These are phyloP conservation scores for Podaxis carcinomalis DNA, from an alignment of 768 basidiomycete species.

Conservation along the genomic window DNA sequence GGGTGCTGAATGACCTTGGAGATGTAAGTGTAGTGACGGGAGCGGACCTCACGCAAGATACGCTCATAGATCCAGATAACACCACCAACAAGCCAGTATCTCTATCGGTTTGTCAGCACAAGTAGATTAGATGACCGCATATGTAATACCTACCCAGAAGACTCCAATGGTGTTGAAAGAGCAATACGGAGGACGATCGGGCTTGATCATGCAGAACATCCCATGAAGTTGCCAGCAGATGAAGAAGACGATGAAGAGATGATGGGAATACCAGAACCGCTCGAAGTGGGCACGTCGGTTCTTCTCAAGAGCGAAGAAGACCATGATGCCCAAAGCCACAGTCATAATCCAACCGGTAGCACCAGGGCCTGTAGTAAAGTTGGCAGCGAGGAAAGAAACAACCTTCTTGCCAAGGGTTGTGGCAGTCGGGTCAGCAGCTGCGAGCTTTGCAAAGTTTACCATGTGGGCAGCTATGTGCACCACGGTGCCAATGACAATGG, in stretches of 20 bases:
- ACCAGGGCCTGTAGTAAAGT: slow-evolving; percentile 81
- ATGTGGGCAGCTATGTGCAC: slow-evolving; percentile 85
- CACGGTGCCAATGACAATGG: slow-evolving; percentile 71
- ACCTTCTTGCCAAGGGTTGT: slow-evolving; percentile 51
- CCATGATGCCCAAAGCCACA: slow-evolving; percentile 67
- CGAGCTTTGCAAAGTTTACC: slow-evolving; percentile 75
- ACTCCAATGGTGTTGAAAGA: slow-evolving; percentile 83
- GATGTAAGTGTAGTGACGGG: slow-evolving; percentile 87
- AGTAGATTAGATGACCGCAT: slow-evolving; percentile 7
- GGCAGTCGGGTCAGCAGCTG: slow-evolving; percentile 49
- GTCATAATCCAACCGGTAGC: slow-evolving; percentile 90
- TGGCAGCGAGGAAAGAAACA: slow-evolving; percentile 68
- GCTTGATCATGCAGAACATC: slow-evolving; percentile 96
- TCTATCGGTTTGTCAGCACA: slow-evolving; percentile 33
- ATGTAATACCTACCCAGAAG: slow-evolving; percentile 74
- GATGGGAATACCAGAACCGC: slow-evolving; percentile 84
- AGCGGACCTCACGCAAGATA: slow-evolving; percentile 86
- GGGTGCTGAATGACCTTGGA: slow-evolving; percentile 96
- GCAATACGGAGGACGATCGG: slow-evolving; percentile 86
- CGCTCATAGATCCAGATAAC: slow-evolving; percentile 85
- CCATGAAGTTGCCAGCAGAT: slow-evolving; percentile 93
- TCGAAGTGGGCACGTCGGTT: slow-evolving; percentile 76
- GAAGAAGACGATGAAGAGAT: slow-evolving; percentile 92
- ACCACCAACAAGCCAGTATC: slow-evolving; percentile 88
- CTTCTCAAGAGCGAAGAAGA: slow-evolving; percentile 83